These are phyloP conservation scores for Cordyceps fumosorosea DNA, from an alignment of 2,329 filamentous ascomycete species.

Conservation along the genomic window DNA sequence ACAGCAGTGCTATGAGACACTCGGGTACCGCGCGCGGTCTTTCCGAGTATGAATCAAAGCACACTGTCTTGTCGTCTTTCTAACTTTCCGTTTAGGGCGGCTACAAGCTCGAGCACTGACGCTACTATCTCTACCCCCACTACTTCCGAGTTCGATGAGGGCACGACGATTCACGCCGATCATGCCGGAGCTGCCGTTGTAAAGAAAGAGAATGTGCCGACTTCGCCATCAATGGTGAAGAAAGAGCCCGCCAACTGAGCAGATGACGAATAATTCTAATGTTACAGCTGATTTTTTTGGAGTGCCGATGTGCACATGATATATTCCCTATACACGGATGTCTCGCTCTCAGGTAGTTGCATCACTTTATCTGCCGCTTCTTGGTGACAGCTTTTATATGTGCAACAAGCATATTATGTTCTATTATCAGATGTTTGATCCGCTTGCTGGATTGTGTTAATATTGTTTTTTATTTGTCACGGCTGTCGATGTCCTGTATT, in stretches of 20 bases:
- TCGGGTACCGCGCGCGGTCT: slow-evolving; percentile 28
- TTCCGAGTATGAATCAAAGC: slow-evolving; percentile 29
- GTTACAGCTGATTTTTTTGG: slow-evolving; percentile 13
- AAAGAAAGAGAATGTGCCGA: slow-evolving; percentile 36
- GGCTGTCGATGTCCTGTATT: slow-evolving; percentile 30
- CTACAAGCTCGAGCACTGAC: slow-evolving; percentile 34
- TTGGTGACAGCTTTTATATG: slow-evolving; percentile 22
- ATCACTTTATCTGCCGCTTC: slow-evolving; percentile 5
- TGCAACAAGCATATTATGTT: slow-evolving; percentile 31
- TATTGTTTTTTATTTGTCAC: slow-evolving; percentile 21
- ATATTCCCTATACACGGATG: slow-evolving; percentile 13
- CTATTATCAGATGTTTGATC: slow-evolving; percentile 26
- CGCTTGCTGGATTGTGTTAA: slow-evolving; percentile 25
- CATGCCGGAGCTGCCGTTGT: slow-evolving; percentile 32
- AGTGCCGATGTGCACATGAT: slow-evolving; percentile 14
- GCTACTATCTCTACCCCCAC: slow-evolving; percentile 33
- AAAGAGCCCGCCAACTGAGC: slow-evolving; percentile 30
- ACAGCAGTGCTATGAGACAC: slow-evolving; percentile 22
- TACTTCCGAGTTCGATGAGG: slow-evolving; percentile 46
- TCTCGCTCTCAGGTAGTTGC: slow-evolving; percentile 14
- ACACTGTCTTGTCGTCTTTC: slow-evolving; percentile 22
- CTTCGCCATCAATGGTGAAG: slow-evolving; percentile 40
- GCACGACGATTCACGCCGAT: slow-evolving; percentile 48
- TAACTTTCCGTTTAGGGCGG: slow-evolving; percentile 30
- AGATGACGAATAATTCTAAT: slow-evolving; percentile 17